These are phyloP conservation scores for Rhizodiscina lignyota DNA, from an alignment of 495 filamentous ascomycete species.

Conservation along the genomic window DNA sequence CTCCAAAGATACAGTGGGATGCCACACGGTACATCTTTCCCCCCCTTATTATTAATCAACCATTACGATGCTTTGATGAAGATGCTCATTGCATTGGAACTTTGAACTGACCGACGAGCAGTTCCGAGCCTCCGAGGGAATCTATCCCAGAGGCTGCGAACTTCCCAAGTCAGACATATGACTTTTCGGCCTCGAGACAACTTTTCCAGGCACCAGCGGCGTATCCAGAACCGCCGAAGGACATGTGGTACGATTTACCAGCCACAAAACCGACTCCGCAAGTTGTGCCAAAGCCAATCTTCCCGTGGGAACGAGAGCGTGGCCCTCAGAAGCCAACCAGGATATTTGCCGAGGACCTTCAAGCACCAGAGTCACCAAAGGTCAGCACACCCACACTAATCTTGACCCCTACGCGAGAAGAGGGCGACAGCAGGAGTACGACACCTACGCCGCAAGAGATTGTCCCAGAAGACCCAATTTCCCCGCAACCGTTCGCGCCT, in stretches of 20 bases:
- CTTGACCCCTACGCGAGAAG: too few species aligned
- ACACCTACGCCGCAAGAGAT: too few species aligned
- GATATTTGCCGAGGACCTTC: slow-evolving; percentile 47
- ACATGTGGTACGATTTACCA: slow-evolving; percentile 73
- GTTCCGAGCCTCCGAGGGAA: slow-evolving; percentile 54
- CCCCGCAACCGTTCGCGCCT: background rate
- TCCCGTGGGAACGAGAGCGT: slow-evolving; percentile 60
- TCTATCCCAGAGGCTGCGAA: slow-evolving; percentile 65
- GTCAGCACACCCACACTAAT: too few species aligned
- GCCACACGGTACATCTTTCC: slow-evolving; percentile 35
- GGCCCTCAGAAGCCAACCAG: slow-evolving; percentile 48
- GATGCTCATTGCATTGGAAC: background rate
- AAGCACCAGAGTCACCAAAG: slow-evolving; percentile 9
- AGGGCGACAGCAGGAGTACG: too few species aligned
- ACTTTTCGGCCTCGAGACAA: slow-evolving; percentile 52
- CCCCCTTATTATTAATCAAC: background rate
- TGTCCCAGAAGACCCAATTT: background rate
- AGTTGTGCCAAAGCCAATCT: slow-evolving; percentile 46
- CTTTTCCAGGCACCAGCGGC: slow-evolving; percentile 57
- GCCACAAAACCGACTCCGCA: slow-evolving; percentile 33
- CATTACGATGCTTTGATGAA: background rate
- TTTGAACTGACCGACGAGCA: slow-evolving; percentile 19
- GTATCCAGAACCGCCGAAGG: slow-evolving; percentile 68
- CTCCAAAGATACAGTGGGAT: slow-evolving; percentile 49
- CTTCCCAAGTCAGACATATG: slow-evolving; percentile 54